A percentile compares a stretch with the other conserved stretches of the same genome.
Evolutionary conservation across 2,329 filamentous ascomycete species (phyloP).

Genomic region (Colletotrichum agaves): DNA sequence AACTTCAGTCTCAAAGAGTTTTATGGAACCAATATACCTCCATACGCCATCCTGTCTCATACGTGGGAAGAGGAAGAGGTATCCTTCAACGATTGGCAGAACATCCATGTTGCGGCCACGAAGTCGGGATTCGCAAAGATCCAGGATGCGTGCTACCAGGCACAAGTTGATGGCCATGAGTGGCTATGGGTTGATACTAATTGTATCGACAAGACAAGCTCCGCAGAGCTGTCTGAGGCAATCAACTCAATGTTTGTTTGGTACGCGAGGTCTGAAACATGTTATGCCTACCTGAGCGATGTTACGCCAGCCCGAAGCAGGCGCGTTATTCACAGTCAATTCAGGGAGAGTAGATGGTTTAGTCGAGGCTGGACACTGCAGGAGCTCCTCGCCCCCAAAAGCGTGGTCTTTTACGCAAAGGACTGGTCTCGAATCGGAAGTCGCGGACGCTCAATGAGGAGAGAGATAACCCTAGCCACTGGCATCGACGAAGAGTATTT

Average conservation of each 20-base stretch:
- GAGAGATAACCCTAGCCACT: neutral
- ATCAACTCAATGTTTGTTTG: slow-evolving; percentile 26
- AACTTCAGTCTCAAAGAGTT: neutral
- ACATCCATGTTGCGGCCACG: neutral
- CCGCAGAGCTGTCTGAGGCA: slow-evolving; percentile 16
- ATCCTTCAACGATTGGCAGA: slow-evolving; percentile 37
- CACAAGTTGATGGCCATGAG: neutral
- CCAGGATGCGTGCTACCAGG: neutral
- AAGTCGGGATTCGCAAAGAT: slow-evolving; percentile 2
- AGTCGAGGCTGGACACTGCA: slow-evolving; percentile 12
- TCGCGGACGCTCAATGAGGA: neutral
- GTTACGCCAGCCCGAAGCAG: slow-evolving; percentile 24
- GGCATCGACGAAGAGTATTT: neutral
- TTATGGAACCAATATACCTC: slow-evolving; percentile 32
- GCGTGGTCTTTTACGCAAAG: neutral
- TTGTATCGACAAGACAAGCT: slow-evolving; percentile 24
- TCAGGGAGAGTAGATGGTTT: slow-evolving; percentile 8
- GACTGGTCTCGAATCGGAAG: neutral
- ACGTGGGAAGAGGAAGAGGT: slow-evolving; percentile 45
- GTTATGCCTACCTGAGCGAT: slow-evolving; percentile 35
- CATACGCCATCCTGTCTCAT: slow-evolving; percentile 47
- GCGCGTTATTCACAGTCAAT: neutral
- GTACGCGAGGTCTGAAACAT: slow-evolving; percentile 21
- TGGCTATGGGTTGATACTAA: slow-evolving; percentile 22
- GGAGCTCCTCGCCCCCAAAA: slow-evolving; percentile 1